Conservation (phyloP, 768 basidiomycete genomes). For the Trametes gibbosa region DNA sequence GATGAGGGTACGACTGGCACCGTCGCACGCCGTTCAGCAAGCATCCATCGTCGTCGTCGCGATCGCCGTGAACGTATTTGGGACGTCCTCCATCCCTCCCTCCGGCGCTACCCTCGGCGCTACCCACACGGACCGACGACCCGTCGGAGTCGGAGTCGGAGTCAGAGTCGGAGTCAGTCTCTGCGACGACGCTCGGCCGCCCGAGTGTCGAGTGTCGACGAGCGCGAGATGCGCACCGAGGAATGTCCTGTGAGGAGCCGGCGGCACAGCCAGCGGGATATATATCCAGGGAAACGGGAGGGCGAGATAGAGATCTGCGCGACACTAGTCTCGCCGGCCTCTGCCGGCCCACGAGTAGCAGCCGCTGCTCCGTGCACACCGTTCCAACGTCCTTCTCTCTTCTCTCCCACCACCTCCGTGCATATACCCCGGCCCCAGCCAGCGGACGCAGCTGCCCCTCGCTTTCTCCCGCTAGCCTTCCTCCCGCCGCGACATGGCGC, state of each 20-base stretch:
- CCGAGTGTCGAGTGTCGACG: too few species aligned
- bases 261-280: conserved; percentile 9
- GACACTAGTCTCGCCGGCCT: conserved; percentile 1
- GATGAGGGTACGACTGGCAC: conserved; percentile 2
- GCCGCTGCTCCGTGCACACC: conserved; percentile 1
- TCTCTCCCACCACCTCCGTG: background rate
- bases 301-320: conserved; percentile 22
- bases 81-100: too few species aligned
- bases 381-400: background rate
- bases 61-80: too few species aligned
- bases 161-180: too few species aligned
- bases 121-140: background rate
- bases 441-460: background rate
- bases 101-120: too few species aligned
- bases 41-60: conserved; percentile 10
- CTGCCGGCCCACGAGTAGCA: conserved; percentile 3
- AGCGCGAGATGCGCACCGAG: background rate
- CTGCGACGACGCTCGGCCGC: too few species aligned
- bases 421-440: background rate
- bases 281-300: conserved; percentile 7
- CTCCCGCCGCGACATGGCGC: conserved; percentile 37
- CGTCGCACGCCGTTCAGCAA: conserved; percentile 8
- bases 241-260: conserved; percentile 10
- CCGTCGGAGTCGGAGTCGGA: background rate
- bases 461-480: background rate